phyloP scores from a whole-genome alignment of 2,329 filamentous ascomycete genomes.

The Colletotrichum shisoi region DNA sequence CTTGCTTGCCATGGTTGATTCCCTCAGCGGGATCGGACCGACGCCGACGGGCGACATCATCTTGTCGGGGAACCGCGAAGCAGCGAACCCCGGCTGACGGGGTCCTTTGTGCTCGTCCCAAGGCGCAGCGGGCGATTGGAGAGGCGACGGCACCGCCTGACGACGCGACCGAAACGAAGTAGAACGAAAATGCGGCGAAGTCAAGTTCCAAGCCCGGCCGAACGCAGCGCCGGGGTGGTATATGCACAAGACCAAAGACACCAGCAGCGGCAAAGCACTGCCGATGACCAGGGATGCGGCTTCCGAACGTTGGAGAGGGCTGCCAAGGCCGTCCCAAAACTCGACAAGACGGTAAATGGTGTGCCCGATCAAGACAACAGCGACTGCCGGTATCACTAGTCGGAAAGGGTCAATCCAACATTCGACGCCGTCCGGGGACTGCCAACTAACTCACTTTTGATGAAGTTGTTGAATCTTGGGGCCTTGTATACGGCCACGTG shows the following conservation, averaged over 20 bases:
- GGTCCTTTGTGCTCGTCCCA: constrained; percentile 37
- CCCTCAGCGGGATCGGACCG: constrained; percentile 27
- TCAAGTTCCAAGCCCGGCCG: constrained; percentile 52
- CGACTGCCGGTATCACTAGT: constrained; percentile 51
- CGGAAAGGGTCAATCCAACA: not conserved
- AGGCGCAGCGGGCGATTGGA: constrained; percentile 29
- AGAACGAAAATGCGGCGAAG: constrained; percentile 45
- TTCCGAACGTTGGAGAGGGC: constrained; percentile 51
- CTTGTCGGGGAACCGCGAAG: constrained; percentile 30
- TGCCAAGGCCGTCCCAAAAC: constrained; percentile 49
- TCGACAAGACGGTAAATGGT: constrained; percentile 54
- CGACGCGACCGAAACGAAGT: constrained; percentile 23
- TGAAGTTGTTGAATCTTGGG: constrained; percentile 53
- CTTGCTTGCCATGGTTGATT: constrained; percentile 37
- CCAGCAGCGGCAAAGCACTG: constrained; percentile 52
- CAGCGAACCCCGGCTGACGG: constrained; percentile 33
- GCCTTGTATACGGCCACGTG: constrained; percentile 54
- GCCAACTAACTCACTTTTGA: constrained; percentile 53
- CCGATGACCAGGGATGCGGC: constrained; percentile 51
- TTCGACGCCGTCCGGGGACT: too few relatives aligned
- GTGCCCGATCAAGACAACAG: constrained; percentile 51
- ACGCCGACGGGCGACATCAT: constrained; percentile 35
- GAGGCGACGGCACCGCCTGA: constrained; percentile 29
- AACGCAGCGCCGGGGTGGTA: constrained; percentile 53
- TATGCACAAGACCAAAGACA: constrained; percentile 48